A percentile compares a stretch with the other conserved stretches of the same genome.
phyloP scores from a whole-genome alignment of 225 moss, liverwort and hornwort species.

The Pseudoscleropodium purum region DNA sequence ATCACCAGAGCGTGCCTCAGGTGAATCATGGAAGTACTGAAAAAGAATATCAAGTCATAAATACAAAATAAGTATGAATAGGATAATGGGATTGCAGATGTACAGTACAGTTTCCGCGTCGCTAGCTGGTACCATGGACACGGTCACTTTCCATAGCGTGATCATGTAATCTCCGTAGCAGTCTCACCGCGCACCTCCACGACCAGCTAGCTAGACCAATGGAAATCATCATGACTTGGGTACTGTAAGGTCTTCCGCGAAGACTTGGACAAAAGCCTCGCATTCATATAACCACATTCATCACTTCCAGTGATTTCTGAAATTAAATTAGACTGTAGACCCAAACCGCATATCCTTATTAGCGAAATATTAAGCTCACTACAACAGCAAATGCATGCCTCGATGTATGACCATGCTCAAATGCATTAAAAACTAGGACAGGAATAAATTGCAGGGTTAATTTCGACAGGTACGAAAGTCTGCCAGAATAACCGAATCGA shows the following conservation, averaged over 20 bases:
- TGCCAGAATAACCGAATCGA: not conserved
- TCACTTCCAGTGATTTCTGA: not conserved
- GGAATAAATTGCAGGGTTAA: not conserved
- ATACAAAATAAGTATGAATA: not conserved
- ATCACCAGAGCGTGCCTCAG: not conserved
- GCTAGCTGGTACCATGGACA: constrained; percentile 9
- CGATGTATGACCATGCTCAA: not conserved
- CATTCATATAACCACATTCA: not conserved
- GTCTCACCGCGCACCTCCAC: constrained; percentile 12
- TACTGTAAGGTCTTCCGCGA: not conserved
- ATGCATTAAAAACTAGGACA: not conserved
- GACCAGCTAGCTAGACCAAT: constrained; percentile 11
- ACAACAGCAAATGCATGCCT: not conserved
- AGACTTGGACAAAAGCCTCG: not conserved
- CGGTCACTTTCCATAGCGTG: constrained; percentile 20
- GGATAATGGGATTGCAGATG: not conserved
- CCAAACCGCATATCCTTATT: not conserved
- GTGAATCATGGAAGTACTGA: not conserved
- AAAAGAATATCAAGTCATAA: not conserved
- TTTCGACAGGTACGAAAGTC: not conserved
- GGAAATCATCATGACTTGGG: constrained; percentile 5
- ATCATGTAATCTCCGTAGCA: constrained; percentile 18
- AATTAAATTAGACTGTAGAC: not conserved
- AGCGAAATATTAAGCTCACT: not conserved
- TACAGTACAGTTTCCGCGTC: constrained; percentile 14